Conservation (phyloP, 1,284 basidiomycete genomes). For the Mycosarcoma maydis region DNA sequence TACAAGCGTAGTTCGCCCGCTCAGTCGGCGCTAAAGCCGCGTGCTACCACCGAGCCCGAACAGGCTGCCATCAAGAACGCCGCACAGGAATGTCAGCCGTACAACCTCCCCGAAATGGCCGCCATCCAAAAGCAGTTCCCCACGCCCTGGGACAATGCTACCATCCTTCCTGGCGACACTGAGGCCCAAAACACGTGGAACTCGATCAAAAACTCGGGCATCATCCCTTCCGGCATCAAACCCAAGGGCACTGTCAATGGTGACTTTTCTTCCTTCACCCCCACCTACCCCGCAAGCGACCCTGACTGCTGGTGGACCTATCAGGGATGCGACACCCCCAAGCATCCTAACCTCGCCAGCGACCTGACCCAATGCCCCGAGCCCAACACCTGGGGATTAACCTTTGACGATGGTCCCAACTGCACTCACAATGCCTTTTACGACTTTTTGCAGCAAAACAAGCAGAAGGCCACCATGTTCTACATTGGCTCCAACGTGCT, state of each 20-base stretch:
- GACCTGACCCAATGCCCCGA: slow-evolving; percentile 69
- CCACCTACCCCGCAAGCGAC: slow-evolving; percentile 47
- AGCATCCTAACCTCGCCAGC: slow-evolving; percentile 54
- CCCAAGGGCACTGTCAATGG: slow-evolving; percentile 65
- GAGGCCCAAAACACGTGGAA: slow-evolving; percentile 64
- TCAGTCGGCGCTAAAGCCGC: slow-evolving; percentile 17
- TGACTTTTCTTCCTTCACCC: slow-evolving; percentile 34
- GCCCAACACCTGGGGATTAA: slow-evolving; percentile 70
- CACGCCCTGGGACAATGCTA: slow-evolving; percentile 66
- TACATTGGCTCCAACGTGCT: slow-evolving; percentile 71
- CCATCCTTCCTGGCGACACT: slow-evolving; percentile 67
- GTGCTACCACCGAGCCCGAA: slow-evolving; percentile 47
- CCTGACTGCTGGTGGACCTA: slow-evolving; percentile 65
- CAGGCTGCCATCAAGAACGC: slow-evolving; percentile 40
- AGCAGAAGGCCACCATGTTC: slow-evolving; percentile 71
- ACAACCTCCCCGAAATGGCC: slow-evolving; percentile 49
- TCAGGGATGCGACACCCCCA: slow-evolving; percentile 61
- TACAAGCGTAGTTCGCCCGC: slow-evolving; percentile 33
- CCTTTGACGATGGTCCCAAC: slow-evolving; percentile 70
- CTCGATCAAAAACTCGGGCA: slow-evolving; percentile 60
- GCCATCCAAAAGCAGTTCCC: slow-evolving; percentile 53
- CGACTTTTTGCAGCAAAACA: slow-evolving; percentile 69
- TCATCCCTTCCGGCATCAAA: slow-evolving; percentile 64
- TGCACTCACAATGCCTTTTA: slow-evolving; percentile 71
- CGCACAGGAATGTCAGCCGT: slow-evolving; percentile 51